Base-by-base conservation (phyloP, 2,329 filamentous ascomycete species). In the Stenocarpella maydis region DNA sequence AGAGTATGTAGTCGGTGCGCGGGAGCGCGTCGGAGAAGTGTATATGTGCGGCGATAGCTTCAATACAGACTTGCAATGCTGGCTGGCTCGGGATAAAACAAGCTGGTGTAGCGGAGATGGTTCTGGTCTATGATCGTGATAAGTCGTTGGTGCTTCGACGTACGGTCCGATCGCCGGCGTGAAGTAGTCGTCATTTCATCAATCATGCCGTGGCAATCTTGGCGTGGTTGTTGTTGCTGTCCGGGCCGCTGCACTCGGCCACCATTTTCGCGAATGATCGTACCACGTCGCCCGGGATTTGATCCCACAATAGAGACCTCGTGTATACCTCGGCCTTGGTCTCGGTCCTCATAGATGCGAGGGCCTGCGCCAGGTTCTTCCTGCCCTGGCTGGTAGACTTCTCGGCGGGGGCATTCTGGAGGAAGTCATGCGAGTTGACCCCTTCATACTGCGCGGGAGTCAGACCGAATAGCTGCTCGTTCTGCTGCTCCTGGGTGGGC, bases 231-330 rank as follows among this genome's bases (percentile, higher is more conserved):
- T 79, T 80, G 79, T 79, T 80, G 79, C 75, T 81, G 72, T 81
- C 80, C 78, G 74, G 73, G 54, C 71, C 83, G 80, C 86, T 91
- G 81, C 87, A 91, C 77, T 96, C 92, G 73, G 92, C 89, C 75
- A 97, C 92, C 88, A 97, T 94, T 81, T 93, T 92, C 76, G 92
- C 93, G 84, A 98, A 98, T 79, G 95, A 94, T 75, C 91, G 90
- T 66, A 99, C 94, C 60, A 98, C 94, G 73, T 98, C 94, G 75
- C 90, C 88, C 17, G 96, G 95, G 75, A 98, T 95, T 80, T 95
- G 93, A 77, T 98, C 94, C 93, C 94, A 97, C 69, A 98, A 89
- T 71, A 98, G 86, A 72, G 94, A 97, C 69, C 95, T 89, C 41
- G 95, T 97, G 82, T 97, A 97, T 50, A 98, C 93, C 76, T 98